A percentile compares a stretch with the other conserved stretches of the same genome.
These are phyloP conservation scores for Circinella minor DNA, from an alignment of 371 early-diverging fungal species.

Conservation along the genomic window DNA sequence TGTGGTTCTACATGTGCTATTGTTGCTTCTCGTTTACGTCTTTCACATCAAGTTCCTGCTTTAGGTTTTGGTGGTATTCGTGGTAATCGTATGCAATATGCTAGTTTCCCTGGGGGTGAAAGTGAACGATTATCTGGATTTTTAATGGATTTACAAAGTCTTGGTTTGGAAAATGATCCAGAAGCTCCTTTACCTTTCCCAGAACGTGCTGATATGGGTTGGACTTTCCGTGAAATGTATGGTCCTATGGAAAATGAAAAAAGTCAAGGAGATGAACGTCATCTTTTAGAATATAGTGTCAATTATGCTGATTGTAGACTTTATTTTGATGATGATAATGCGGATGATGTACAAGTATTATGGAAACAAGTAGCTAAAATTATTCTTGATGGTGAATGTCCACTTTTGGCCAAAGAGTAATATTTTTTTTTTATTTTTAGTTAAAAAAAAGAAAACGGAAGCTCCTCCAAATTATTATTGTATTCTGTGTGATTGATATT, in stretches of 20 bases:
- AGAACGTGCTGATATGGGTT: slow-evolving; percentile 57
- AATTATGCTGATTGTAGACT: slow-evolving; percentile 55
- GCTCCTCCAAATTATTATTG: background rate
- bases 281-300: slow-evolving; percentile 50
- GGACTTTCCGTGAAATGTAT: slow-evolving; percentile 59
- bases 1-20: slow-evolving; percentile 60
- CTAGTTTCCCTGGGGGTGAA: slow-evolving; percentile 59
- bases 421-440: background rate
- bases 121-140: slow-evolving; percentile 56
- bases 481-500: background rate
- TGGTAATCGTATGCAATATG: slow-evolving; percentile 58
- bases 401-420: slow-evolving; percentile 22
- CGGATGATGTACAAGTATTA: slow-evolving; percentile 43
- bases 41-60: slow-evolving; percentile 54
- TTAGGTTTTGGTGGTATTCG: slow-evolving; percentile 58
- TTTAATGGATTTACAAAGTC: slow-evolving; percentile 45
- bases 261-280: slow-evolving; percentile 33
- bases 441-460: background rate
- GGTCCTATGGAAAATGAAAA: slow-evolving; percentile 26
- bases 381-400: slow-evolving; percentile 42
- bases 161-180: slow-evolving; percentile 41
- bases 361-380: slow-evolving; percentile 50
- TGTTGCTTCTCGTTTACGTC: slow-evolving; percentile 54
- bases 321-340: slow-evolving; percentile 50
- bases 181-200: slow-evolving; percentile 54